These are phyloP conservation scores for Pulicaria dysenterica DNA, from an alignment of 129 eudicot species.

Conservation along the genomic window DNA sequence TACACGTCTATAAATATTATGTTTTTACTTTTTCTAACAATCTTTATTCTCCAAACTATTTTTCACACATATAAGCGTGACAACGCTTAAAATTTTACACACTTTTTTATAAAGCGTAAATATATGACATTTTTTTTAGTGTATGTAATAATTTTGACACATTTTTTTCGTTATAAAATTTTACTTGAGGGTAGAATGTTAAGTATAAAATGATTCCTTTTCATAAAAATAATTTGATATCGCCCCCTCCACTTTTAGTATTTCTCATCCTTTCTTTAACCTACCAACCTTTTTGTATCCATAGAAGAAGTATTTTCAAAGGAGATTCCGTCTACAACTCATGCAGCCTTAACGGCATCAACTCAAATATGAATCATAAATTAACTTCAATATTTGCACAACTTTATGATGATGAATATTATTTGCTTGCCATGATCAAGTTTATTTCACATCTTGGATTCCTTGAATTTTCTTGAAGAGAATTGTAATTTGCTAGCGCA, in stretches of 20 bases:
- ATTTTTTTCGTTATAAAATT: too few species aligned
- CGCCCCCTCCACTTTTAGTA: neutral
- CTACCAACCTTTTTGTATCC: constrained; percentile 16
- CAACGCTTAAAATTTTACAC: too few species aligned
- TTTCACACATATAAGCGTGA: too few species aligned
- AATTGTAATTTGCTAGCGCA: neutral
- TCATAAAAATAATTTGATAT: neutral
- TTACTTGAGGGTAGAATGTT: too few species aligned
- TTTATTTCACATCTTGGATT: neutral
- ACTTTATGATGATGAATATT: neutral
- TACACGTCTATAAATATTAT: too few species aligned
- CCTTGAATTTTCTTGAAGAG: neutral
- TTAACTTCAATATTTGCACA: neutral
- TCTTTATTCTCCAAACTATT: too few species aligned
- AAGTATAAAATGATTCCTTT: neutral
- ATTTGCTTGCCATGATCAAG: neutral
- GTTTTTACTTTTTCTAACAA: too few species aligned
- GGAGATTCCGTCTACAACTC: constrained; percentile 9
- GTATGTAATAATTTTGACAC: too few species aligned
- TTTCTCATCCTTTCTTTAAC: constrained; percentile 2
- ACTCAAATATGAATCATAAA: neutral
- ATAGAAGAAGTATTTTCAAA: neutral
- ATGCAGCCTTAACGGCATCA: constrained; percentile 12
- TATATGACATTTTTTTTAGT: too few species aligned
- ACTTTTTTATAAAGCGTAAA: too few species aligned